phyloP scores from a whole-genome alignment of 2,329 filamentous ascomycete species.

The Diaporthe citri region DNA sequence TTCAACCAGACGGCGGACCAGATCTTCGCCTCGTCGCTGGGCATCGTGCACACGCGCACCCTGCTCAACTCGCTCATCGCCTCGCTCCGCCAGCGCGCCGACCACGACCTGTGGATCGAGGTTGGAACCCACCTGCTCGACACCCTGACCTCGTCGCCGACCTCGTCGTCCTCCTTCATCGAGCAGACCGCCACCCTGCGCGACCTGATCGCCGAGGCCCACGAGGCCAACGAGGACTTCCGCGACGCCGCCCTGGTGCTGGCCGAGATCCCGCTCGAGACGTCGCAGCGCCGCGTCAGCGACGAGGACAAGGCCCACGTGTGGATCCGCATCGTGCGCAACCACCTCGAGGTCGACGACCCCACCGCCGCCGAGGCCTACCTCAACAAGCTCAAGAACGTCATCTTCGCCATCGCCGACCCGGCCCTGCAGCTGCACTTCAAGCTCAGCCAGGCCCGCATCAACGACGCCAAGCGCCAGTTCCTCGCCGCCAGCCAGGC shows the following conservation, averaged over 20 bases:
- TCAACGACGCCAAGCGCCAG: constrained; percentile 88
- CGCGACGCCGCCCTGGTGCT: constrained; percentile 81
- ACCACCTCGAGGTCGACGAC: constrained; percentile 95
- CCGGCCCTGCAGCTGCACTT: constrained; percentile 85
- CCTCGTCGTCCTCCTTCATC: constrained; percentile 76
- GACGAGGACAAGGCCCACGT: constrained; percentile 85
- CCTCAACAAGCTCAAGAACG: constrained; percentile 94
- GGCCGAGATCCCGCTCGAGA: constrained; percentile 88
- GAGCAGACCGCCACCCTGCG: constrained; percentile 87
- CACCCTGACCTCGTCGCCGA: constrained; percentile 69
- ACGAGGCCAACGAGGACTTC: constrained; percentile 87
- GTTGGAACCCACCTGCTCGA: constrained; percentile 81
- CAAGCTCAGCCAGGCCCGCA: constrained; percentile 90
- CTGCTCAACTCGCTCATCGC: constrained; percentile 77
- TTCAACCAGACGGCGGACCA: constrained; percentile 76
- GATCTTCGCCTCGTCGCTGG: constrained; percentile 76
- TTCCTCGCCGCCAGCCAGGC: constrained; percentile 90
- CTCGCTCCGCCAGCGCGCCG: constrained; percentile 71
- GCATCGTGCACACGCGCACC: constrained; percentile 80
- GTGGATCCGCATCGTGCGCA: constrained; percentile 94
- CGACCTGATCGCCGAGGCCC: constrained; percentile 84
- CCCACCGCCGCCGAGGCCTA: constrained; percentile 86
- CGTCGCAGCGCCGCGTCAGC: constrained; percentile 85
- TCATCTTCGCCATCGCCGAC: constrained; percentile 84
- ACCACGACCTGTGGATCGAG: constrained; percentile 77